Evolutionary conservation across 1,139 yeast genomes (phyloP), one percentile per base, ranked within the genome.

Genomic region (Pichia sp.): DNA sequence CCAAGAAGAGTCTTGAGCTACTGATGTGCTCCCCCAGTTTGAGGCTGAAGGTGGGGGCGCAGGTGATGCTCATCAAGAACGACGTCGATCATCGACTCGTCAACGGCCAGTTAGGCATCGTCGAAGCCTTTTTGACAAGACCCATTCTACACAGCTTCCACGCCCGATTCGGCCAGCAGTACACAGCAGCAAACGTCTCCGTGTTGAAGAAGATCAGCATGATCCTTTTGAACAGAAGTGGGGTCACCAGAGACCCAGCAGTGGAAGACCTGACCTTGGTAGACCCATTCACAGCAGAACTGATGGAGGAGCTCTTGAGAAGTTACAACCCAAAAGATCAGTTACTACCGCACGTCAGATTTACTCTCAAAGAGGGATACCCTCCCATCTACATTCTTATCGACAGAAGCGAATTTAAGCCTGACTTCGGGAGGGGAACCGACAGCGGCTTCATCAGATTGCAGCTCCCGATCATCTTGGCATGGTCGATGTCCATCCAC

Each of bases 41-140:
- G 20, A 75, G 74, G 29, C 73, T 93, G 61, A 92, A 91, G 66
- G 76, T 78, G 48, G 92, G 92, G 33, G 93, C 97, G 0, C 99
- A 93, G 71, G 98, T 93, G 0, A 93, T 93, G 98, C 84, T 95
- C 75, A 80, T 92, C 56, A 92, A 92, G 68, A 93, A 93, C 68
- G 66, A 61, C 40, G 34, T 61, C 2, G 79, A 87, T 53, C 96
- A 91, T 66, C 78, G 84, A 1, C 74, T 93, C 48, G 98, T 92
- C 4, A 93, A 93, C 70, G 99, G 99, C 0, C 84, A 96, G 0
- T 73, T 92, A 46, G 99, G 99, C 0, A 85, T 79, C 59, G 90
- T 93, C 1, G 68, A 88, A 30, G 92, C 83, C 55, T 91, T 93
- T 63, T 49, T 62, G 7, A 56, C 64, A 20, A 43, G 38, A 10